Evolutionary conservation across 106 monocot genomes (phyloP), one percentile per base, ranked within the genome.

Genomic region (Phalaenopsis aphrodite): DNA sequence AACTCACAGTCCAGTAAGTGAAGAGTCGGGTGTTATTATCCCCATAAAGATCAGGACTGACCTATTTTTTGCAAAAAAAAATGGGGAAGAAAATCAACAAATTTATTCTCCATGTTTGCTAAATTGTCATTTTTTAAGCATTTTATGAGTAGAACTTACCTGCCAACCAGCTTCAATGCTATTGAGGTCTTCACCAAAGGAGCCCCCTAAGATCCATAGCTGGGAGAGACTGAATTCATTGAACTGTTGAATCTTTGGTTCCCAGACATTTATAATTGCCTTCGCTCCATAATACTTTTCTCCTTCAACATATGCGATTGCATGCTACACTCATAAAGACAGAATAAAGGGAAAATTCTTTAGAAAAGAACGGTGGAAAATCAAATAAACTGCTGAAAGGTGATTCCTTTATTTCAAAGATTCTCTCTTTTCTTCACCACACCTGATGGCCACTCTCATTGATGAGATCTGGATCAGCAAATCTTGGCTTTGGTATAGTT

Each of bases 101-200:
- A 72, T 36, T 42, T 82, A 15, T 21, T 72, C 57, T 71, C 75
- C 17, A 17, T 47, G n/a, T 45, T 56, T 19, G 41, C 42, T 42
- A 79, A 79, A 2, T 21, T 69, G 5, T 3, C 36, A 15, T 39
- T 14, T 2, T 24, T 19, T 6, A 36, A 68, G 7, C 10, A 68
- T 38, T 48, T 69, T 14, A 69, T 67, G n/a, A 39, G 10, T 74
- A 39, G 6, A 47, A 18, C 11, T 38, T 52, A 92, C 94, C 85
- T 95, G 94, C 94, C 94, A 95, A 1, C 94, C 94, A 47, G 94
- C 94, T 90, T 92, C 94, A 82, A 95, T 95, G 81, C 91, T 95
- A 77, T 95, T 95, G 69, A 92, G 88, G 67, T 95, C 94, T 80
- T 88, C 81, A 9, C 90, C 94, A 80, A 95, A 92, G 21, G 94